A percentile compares a stretch with the other conserved stretches of the same genome.
Evolutionary conservation across 352 stramenopile genomes (phyloP).

Genomic region (Thalassiosira delicatula): DNA sequence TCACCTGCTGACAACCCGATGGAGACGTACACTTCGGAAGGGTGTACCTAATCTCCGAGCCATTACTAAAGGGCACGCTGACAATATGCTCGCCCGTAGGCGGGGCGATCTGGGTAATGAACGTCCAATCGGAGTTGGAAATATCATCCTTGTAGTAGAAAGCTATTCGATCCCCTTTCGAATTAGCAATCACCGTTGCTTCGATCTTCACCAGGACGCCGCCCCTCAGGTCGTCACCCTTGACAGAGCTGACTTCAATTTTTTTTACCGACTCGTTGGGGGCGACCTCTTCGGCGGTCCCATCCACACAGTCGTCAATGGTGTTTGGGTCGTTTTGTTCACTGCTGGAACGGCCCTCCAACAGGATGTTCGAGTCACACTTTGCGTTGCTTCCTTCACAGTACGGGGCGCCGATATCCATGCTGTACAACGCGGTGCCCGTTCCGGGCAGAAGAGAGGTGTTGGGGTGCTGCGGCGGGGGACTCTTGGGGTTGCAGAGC

Average conservation of each 20-base stretch:
- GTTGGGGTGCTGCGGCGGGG: neutral
- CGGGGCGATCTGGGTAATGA: constrained; percentile 50
- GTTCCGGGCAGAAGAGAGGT: constrained; percentile 20
- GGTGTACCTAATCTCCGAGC: constrained; percentile 29
- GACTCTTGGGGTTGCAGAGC: constrained; percentile 49
- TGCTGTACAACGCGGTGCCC: constrained; percentile 27
- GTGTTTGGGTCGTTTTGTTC: constrained; percentile 44
- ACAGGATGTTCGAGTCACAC: constrained; percentile 37
- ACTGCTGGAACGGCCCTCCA: constrained; percentile 6
- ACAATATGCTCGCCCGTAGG: constrained; percentile 3
- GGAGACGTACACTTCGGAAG: constrained; percentile 40
- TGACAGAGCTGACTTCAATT: constrained; percentile 44
- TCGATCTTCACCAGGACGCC: constrained; percentile 46
- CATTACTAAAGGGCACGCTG: constrained; percentile 2
- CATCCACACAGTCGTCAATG: constrained; percentile 49
- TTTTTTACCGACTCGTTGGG: constrained; percentile 36
- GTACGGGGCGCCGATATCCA: constrained; percentile 21
- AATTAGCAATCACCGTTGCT: constrained; percentile 26
- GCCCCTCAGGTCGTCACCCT: constrained; percentile 41
- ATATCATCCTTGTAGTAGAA: constrained; percentile 50
- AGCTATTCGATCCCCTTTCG: constrained; percentile 43
- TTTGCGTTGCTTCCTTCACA: constrained; percentile 25
- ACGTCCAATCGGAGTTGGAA: constrained; percentile 43
- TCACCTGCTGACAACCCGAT: constrained; percentile 25
- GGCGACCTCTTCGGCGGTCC: neutral